Evolutionary conservation across 768 basidiomycete genomes (phyloP), one percentile per base, ranked within the genome.

Genomic region (Auricularia sp.): DNA sequence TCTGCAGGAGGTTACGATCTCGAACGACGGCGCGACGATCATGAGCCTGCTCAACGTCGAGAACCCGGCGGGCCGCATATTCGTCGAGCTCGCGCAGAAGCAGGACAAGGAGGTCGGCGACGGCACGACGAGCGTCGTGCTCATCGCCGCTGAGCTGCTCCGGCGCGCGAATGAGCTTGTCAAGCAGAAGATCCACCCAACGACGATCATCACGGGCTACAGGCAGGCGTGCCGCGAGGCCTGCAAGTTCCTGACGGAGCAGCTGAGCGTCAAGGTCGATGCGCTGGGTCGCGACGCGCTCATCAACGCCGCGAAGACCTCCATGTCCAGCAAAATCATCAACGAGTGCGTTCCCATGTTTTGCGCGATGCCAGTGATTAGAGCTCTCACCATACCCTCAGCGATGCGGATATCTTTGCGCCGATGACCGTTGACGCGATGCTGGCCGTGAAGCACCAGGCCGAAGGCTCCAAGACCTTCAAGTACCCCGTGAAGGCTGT

Each of bases 401-500:
- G 97, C 64, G 97, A 99, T 74, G 95, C 96, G 70, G 95, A 97
- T 73, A 80, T 98, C 62, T 99, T 98, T 74, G 95, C 96, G 11
- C 96, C 97, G 58, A 91, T 99, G 87, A 94, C 96, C 61, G 97
- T 99, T 14, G 95, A 98, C 69, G 97, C 97, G 35, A 98, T 99
- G 93, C 84, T 94, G 58, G 90, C 97, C 3, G 97, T 99, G 64
- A 94, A 88, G 79, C 56, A 59, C 29, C 56, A 59, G 56, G 56
- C 23, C 4, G 56, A 59, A 2, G 56, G 56, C 10, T 33, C 56
- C 23, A 59, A 59, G 56, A 94, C 93, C 5, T 86, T 92, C 71
- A 98, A 98, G 76, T 99, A 98, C 77, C 97, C 97, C 4, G 97
- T 99, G 66, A 98, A 99, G 77, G 97, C 97, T 3, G 97, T 99